Base-by-base conservation (phyloP, 2,329 filamentous ascomycete species). In the Fusarium gaditjirri region DNA sequence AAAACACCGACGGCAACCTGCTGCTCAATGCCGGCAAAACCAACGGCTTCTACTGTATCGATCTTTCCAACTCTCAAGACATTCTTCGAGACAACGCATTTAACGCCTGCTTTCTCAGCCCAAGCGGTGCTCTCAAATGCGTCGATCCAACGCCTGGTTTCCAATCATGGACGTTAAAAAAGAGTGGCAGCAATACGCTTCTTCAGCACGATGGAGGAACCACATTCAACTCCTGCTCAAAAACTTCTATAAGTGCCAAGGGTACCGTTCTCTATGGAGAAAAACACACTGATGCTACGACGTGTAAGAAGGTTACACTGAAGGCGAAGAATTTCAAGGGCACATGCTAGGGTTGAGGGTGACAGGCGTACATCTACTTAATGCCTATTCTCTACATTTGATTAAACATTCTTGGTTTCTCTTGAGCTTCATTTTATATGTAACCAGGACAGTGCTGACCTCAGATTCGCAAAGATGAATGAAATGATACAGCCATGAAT, bases 61-160 rank as follows among this genome's bases (percentile, higher is more conserved):
- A 81, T 33, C 61, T 77, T 17, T 62, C 74, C 27, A 58, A 76
- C 43, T 13, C 67, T 1, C 73, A 72, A n/a, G 71, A 76, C 5
- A 58, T 79, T 8, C 74, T 81, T 14, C 72, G 69, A 21, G 79
- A 81, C 41, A 61, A 61, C 38, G 65, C 61, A 63, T 73, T 76
- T 69, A 80, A 79, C 56, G 78, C 80, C n/a, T 82, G 80, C 69
- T 80, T 80, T 62, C 64, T 81, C 62, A 66, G 61, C 44, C 70
- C 73, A 21, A 62, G 72, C 27, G 68, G 73, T 23, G 63, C 71
- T 25, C 69, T 82, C 42, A 76, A 79, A 54, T 82, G 80, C 13
- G 76, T 80, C 41, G 80, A 82, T 49, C 75, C 76, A 23, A 81
- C 73, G 4, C 78, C 77, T 2, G 78, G 79, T 23, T 68, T 71